Evolutionary conservation across 495 filamentous ascomycete genomes (phyloP).

Genomic region (Lasiosphaeris hirsuta): DNA sequence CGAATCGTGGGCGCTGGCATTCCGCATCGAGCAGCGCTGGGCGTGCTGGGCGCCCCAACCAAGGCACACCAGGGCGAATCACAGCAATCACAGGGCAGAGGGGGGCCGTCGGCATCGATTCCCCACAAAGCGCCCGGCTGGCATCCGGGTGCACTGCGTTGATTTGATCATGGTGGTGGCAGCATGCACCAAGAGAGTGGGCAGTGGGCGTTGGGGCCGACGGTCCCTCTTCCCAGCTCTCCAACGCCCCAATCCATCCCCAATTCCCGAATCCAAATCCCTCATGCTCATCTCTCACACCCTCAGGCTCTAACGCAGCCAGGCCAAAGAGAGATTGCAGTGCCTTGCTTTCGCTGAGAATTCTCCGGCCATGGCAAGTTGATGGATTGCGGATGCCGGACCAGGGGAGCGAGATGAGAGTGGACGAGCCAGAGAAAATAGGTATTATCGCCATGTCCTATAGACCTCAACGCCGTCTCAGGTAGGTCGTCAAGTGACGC

Average conservation of each 20-base stretch:
- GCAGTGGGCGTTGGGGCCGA: constrained; percentile 23
- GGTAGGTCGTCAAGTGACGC: constrained; percentile 14
- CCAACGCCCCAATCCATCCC: constrained; percentile 9
- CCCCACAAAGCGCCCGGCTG: constrained; percentile 19
- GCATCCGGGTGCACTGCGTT: constrained; percentile 2
- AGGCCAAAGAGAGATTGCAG: too few species aligned
- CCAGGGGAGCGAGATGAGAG: not conserved
- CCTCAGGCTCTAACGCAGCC: not conserved
- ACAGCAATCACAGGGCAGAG: constrained; percentile 6
- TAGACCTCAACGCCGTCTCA: constrained; percentile 1
- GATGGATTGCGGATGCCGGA: too few species aligned
- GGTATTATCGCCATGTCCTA: not conserved
- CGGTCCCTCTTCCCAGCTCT: constrained; percentile 27
- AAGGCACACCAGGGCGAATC: not conserved
- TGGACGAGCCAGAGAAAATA: not conserved
- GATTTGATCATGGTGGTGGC: too few species aligned
- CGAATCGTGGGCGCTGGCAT: constrained; percentile 1
- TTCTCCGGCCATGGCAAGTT: too few species aligned
- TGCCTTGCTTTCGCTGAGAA: too few species aligned
- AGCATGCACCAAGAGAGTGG: too few species aligned
- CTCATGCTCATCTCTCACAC: constrained; percentile 2
- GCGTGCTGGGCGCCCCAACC: not conserved
- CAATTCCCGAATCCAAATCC: not conserved
- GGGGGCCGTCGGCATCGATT: not conserved
- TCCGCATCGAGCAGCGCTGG: not conserved